Conservation (phyloP, 2,329 filamentous ascomycete species). For the Epichloe glyceriae region DNA sequence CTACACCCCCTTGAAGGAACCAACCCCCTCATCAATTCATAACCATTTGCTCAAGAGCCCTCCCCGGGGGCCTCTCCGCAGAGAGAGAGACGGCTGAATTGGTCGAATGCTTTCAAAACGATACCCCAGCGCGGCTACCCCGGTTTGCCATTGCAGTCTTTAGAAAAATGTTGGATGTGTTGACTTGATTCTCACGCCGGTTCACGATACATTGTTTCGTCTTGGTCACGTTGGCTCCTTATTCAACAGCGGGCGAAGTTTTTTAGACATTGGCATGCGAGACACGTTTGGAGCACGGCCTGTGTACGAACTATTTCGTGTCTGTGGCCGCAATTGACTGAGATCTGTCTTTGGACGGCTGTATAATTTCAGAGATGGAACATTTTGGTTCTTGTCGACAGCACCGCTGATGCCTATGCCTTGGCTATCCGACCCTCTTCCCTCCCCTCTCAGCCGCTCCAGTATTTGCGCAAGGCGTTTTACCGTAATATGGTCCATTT, state of each 20-base stretch:
- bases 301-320: not conserved
- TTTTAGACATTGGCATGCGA: no score
- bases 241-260: no score
- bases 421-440: no score
- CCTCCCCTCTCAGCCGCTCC: no score
- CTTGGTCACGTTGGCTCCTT: not conserved
- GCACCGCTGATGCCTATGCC: no score
- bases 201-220: not conserved
- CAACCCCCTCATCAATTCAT: not conserved
- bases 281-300: not conserved
- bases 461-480: no score
- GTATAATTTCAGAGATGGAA: no score
- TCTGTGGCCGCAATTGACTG: no score
- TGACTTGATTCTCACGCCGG: not conserved
- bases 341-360: no score
- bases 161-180: not conserved
- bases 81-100: not conserved
- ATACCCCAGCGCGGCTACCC: constrained; percentile 2
- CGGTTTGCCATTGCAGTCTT: not conserved
- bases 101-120: not conserved
- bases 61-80: not conserved
- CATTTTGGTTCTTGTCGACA: no score
- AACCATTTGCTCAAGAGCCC: not conserved
- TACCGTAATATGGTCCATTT: no score
- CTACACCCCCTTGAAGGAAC: no score